These are phyloP conservation scores for Saprolegnia diclina DNA, from an alignment of 352 stramenopile genomes.

Conservation along the genomic window DNA sequence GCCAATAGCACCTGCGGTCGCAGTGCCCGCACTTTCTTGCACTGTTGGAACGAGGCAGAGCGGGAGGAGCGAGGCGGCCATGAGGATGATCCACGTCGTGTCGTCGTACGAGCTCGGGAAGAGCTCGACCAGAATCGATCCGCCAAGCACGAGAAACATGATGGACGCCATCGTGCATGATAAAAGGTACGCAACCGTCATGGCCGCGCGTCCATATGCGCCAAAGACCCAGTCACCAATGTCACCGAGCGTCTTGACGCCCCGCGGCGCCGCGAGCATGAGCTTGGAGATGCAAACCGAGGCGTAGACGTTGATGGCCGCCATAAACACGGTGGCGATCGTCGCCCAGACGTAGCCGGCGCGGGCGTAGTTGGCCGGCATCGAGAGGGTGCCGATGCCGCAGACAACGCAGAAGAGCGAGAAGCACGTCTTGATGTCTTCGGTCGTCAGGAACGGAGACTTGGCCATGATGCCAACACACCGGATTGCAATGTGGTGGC, in stretches of 20 bases:
- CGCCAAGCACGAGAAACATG: constrained; percentile 54
- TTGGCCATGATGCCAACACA: background rate
- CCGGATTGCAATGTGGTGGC: background rate
- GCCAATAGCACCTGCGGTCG: constrained; percentile 16
- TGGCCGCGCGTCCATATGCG: constrained; percentile 40
- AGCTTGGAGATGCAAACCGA: constrained; percentile 49
- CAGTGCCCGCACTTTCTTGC: constrained; percentile 22
- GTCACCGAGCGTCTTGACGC: constrained; percentile 51
- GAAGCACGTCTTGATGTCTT: constrained; percentile 20
- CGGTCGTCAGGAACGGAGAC: constrained; percentile 2
- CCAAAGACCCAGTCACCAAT: constrained; percentile 52
- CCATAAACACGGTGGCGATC: constrained; percentile 54
- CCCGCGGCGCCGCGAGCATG: constrained; percentile 44
- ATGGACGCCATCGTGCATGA: constrained; percentile 51
- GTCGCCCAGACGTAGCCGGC: constrained; percentile 26
- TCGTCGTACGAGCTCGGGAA: background rate
- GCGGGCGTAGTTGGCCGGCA: constrained; percentile 24
- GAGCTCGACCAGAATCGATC: constrained; percentile 4
- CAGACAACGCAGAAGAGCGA: constrained; percentile 24
- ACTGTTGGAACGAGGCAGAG: constrained; percentile 25
- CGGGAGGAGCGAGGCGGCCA: background rate
- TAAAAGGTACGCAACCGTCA: constrained; percentile 54
- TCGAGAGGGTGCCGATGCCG: constrained; percentile 22
- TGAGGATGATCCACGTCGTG: background rate
- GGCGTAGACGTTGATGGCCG: constrained; percentile 56